A percentile compares a stretch with the other conserved stretches of the same genome.
Conservation (phyloP, 768 basidiomycete genomes). For the Lentinus brumalis region DNA sequence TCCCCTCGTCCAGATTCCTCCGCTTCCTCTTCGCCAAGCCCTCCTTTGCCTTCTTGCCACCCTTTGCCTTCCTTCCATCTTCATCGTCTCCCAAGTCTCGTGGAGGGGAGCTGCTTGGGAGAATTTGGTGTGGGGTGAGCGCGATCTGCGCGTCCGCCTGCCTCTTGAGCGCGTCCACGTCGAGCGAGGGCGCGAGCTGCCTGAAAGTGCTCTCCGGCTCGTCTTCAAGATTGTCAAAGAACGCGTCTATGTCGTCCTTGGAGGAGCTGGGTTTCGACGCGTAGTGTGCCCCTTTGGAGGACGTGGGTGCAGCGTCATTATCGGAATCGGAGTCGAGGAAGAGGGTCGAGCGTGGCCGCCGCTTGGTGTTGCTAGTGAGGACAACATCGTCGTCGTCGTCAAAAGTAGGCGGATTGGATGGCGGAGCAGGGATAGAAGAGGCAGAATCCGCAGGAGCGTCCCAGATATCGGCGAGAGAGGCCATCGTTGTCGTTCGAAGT, state of each 20-base stretch:
- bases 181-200: conserved; percentile 50
- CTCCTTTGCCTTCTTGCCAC: conserved; percentile 29
- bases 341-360: conserved; percentile 39
- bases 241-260: conserved; percentile 39
- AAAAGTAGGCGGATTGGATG: neutral
- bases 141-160: conserved; percentile 56
- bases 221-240: conserved; percentile 52
- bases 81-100: conserved; percentile 32
- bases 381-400: conserved; percentile 22
- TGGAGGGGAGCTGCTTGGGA: conserved; percentile 53
- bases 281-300: conserved; percentile 18
- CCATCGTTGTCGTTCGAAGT: conserved; percentile 11
- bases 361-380: conserved; percentile 28
- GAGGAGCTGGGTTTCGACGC: conserved; percentile 23
- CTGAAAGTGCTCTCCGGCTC: conserved; percentile 44
- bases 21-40: conserved; percentile 50
- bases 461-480: conserved; percentile 60
- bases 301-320: conserved; percentile 36
- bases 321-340: conserved; percentile 62
- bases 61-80: conserved; percentile 36
- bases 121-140: conserved; percentile 47
- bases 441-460: conserved; percentile 47
- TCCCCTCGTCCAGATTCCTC: conserved; percentile 71
- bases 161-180: conserved; percentile 53
- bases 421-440: conserved; percentile 15